These are phyloP conservation scores for Bruguiera sexangula DNA, from an alignment of 345 rosid genomes.

Conservation along the genomic window DNA sequence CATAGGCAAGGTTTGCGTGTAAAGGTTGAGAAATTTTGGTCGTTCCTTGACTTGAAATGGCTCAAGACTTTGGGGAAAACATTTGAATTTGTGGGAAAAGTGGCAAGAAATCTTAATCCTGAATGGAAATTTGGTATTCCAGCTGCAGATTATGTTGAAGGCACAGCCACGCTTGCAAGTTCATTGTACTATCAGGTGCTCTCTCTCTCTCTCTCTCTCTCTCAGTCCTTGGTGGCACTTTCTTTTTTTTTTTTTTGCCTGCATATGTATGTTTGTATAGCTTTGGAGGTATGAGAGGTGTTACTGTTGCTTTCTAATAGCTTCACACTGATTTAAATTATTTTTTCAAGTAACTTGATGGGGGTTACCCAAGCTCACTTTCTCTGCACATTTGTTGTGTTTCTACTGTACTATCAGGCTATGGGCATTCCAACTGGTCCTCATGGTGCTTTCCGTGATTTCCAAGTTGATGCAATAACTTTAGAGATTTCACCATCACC, in stretches of 20 bases:
- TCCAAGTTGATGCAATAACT: slow-evolving; percentile 92
- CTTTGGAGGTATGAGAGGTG: not conserved
- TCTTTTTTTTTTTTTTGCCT: not conserved
- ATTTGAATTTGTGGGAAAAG: slow-evolving; percentile 58
- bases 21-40: slow-evolving; percentile 58
- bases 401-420: slow-evolving; percentile 47
- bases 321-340: not conserved
- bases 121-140: slow-evolving; percentile 76
- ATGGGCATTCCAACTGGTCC: slow-evolving; percentile 91
- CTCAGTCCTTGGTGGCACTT: not conserved
- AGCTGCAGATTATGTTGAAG: slow-evolving; percentile 75
- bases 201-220: not conserved
- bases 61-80: slow-evolving; percentile 50
- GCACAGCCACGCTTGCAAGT: slow-evolving; percentile 82
- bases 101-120: slow-evolving; percentile 57
- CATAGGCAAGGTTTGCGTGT: slow-evolving; percentile 86
- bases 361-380: not conserved
- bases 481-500: slow-evolving; percentile 77
- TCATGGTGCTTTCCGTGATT: slow-evolving; percentile 95
- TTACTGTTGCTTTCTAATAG: not conserved
- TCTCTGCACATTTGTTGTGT: slow-evolving; percentile 5
- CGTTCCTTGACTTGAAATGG: slow-evolving; percentile 58
- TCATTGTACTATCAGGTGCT: slow-evolving; percentile 82
- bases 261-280: not conserved
- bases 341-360: not conserved